Evolutionary conservation across 2,329 filamentous ascomycete species (phyloP).

Genomic region (Apiospora kogelbergensis): DNA sequence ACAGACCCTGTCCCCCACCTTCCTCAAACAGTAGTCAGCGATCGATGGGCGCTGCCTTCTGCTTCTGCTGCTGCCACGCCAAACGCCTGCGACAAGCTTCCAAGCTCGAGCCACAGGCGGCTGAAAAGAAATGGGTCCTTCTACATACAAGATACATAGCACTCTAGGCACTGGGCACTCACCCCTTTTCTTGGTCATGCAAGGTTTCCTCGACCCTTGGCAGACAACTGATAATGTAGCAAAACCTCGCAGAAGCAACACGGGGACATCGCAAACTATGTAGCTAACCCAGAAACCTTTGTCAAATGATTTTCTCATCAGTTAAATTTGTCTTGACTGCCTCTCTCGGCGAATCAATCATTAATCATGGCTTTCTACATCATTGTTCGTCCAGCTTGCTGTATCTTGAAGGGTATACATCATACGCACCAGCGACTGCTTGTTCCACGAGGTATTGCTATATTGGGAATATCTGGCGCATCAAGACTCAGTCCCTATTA

Average conservation of each 20-base stretch:
- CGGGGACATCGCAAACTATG: neutral
- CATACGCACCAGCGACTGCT: neutral
- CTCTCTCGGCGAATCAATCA: neutral
- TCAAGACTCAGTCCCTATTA: neutral
- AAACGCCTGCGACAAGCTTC: neutral
- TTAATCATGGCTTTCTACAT: neutral
- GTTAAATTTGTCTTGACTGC: too few relatives aligned
- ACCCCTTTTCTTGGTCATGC: too few relatives aligned
- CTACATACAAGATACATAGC: neutral
- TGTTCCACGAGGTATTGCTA: neutral
- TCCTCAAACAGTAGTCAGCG: neutral
- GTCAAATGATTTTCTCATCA: neutral
- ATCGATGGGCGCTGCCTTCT: neutral
- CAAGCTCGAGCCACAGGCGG: neutral
- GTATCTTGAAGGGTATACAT: neutral
- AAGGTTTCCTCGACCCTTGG: neutral
- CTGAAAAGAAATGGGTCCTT: neutral
- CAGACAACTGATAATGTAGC: neutral
- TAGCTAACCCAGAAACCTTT: neutral
- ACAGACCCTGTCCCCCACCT: conserved; percentile 4
- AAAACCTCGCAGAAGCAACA: neutral
- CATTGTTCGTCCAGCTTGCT: neutral
- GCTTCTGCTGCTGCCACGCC: too few relatives aligned
- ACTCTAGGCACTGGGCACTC: neutral
- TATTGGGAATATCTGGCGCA: neutral